Base-by-base conservation (phyloP, 2,329 filamentous ascomycete genomes). In the Biscogniauxia marginata region DNA sequence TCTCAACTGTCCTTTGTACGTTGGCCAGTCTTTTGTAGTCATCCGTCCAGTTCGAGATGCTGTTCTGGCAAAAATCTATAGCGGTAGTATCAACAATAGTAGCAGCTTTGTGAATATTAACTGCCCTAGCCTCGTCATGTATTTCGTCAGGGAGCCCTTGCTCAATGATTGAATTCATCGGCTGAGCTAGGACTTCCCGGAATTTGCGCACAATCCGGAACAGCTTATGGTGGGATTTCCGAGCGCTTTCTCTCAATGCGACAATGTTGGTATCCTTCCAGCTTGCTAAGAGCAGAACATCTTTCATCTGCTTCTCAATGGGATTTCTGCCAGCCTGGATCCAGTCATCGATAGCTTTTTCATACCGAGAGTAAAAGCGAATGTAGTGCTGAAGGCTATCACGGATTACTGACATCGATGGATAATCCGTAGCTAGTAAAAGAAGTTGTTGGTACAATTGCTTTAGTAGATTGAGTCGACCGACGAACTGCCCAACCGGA, bases 241-340 rank as follows among this genome's bases (percentile, higher is more conserved):
- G 88, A 1, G 95, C 92, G 72, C 93, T 98, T 68, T 97, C 92
- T 63, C 88, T 85, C 16, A 99, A 77, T 1, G 91, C 90, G 49
- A 88, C 88, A 59, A 99, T 96, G 67, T 98, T 99, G 20, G 91
- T 96, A 65, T 99, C 95, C 71, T 96, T 97, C 96, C 96, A 99
- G 72, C 92, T 97, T 7, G 93, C 92, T 65, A 99, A 78, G 52
- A 96, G 85, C 16, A 99, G 83, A n/a, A 97, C 87, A 64, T 98
- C 90, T 70, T 89, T 93, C 82, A 98, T 91, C 55, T 91, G 86
- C 73, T 92, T 96, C 71, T 98, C 93, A n/a, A 98, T 80, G 0
- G 82, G 79, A 6, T 80, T 77, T 54, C 91, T 85, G n/a, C 87
- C 89, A 46, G 84, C 84, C 19, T 76, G 75, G 34, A 97, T 81